phyloP scores from a whole-genome alignment of 176 grass and related monocot species.

The Triticum turgidum region DNA sequence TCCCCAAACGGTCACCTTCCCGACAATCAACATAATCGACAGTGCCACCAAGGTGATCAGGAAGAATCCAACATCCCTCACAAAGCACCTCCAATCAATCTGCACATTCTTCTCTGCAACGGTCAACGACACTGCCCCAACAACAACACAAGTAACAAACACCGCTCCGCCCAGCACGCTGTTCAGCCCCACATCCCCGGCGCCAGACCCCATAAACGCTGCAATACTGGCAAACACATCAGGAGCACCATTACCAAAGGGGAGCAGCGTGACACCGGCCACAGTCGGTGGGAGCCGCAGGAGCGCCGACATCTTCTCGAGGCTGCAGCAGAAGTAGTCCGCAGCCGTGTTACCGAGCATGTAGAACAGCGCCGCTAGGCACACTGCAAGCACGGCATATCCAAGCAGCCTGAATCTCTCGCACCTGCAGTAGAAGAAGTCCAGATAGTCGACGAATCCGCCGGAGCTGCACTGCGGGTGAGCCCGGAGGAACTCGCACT shows the following conservation, averaged over 20 bases:
- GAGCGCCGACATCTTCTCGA: slow-evolving; percentile 88
- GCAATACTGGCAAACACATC: slow-evolving; percentile 98
- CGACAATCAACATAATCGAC: slow-evolving; percentile 67
- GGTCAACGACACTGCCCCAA: slow-evolving; percentile 68
- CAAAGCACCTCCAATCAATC: slow-evolving; percentile 85
- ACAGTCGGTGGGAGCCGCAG: slow-evolving; percentile 78
- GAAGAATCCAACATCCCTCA: slow-evolving; percentile 91
- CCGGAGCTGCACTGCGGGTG: slow-evolving; percentile 71
- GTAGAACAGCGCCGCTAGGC: slow-evolving; percentile 82
- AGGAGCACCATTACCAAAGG: slow-evolving; percentile 92
- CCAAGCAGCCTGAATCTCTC: slow-evolving; percentile 64
- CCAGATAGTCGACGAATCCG: slow-evolving; percentile 77
- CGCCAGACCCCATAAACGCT: slow-evolving; percentile 68
- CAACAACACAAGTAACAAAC: slow-evolving; percentile 94
- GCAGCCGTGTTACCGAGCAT: slow-evolving; percentile 94
- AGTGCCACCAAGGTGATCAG: slow-evolving; percentile 59
- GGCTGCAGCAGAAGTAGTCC: slow-evolving; percentile 96
- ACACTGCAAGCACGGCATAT: slow-evolving; percentile 60
- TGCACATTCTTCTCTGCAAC: slow-evolving; percentile 92
- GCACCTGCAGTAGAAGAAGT: slow-evolving; percentile 82
- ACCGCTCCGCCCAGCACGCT: slow-evolving; percentile 93
- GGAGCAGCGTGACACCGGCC: slow-evolving; percentile 85
- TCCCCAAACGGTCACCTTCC: slow-evolving; percentile 90
- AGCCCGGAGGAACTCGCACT: slow-evolving; percentile 84
- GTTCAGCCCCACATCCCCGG: slow-evolving; percentile 90